phyloP scores from a whole-genome alignment of 208 protist genomes.

The Trypanosoma rangeli region DNA sequence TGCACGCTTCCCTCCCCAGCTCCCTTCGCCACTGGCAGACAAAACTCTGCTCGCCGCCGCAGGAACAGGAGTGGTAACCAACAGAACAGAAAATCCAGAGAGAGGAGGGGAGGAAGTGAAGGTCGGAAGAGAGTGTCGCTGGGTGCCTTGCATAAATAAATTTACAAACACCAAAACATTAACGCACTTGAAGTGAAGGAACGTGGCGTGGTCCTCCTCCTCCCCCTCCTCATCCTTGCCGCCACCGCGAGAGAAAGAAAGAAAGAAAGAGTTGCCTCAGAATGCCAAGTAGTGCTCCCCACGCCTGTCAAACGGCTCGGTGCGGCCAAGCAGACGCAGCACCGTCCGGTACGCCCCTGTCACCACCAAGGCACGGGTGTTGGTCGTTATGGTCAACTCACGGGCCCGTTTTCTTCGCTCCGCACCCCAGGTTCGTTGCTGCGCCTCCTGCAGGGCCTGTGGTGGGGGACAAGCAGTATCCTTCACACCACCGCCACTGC shows the following conservation, averaged over 20 bases:
- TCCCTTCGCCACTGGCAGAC: neutral
- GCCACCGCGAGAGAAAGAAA: neutral
- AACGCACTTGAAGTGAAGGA: neutral
- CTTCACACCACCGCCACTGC: neutral
- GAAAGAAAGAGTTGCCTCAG: constrained; percentile 21
- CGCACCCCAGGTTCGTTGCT: neutral
- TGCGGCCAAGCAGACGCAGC: constrained; percentile 64
- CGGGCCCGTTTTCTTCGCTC: constrained; percentile 9
- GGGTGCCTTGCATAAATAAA: neutral
- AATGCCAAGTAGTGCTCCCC: constrained; percentile 77
- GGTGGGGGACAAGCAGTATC: neutral
- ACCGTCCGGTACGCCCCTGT: constrained; percentile 56
- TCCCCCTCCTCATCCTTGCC: too few species aligned
- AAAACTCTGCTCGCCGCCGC: neutral
- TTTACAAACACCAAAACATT: constrained; percentile 4
- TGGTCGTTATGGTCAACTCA: neutral
- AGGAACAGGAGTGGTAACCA: too few species aligned
- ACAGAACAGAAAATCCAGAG: too few species aligned
- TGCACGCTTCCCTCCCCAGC: neutral
- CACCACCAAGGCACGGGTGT: constrained; percentile 33
- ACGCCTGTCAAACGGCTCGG: constrained; percentile 48
- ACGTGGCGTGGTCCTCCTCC: neutral
- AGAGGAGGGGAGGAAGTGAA: too few species aligned
- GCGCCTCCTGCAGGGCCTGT: constrained; percentile 2
- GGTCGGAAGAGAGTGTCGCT: neutral